Conservation (phyloP, 768 basidiomycete species). For the Cubamyces sp. region DNA sequence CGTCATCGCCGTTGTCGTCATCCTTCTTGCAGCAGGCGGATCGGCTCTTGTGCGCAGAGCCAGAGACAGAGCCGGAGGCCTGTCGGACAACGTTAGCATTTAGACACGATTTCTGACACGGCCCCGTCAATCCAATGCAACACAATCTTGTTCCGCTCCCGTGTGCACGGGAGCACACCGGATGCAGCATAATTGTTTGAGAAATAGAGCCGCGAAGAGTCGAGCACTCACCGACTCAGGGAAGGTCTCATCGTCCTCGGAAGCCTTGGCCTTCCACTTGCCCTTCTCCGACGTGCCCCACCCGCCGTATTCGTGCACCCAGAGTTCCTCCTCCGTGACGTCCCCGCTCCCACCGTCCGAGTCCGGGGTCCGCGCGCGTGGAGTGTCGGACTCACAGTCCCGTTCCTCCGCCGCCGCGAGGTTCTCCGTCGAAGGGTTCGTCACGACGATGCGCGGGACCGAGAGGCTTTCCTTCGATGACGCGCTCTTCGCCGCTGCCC, state of each 20-base stretch:
- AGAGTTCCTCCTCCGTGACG: slow-evolving; percentile 17
- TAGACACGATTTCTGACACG: not conserved
- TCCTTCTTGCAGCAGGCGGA: not conserved
- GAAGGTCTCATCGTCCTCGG: slow-evolving; percentile 6
- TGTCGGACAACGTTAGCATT: not conserved
- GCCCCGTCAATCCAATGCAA: slow-evolving; percentile 6
- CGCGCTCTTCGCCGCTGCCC: not conserved
- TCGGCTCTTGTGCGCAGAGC: not conserved
- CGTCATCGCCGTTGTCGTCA: not conserved
- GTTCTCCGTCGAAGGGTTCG: slow-evolving; percentile 19
- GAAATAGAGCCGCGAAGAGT: not conserved
- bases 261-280: slow-evolving; percentile 25
- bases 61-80: not conserved
- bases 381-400: not conserved
- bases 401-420: not conserved
- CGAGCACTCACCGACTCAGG: slow-evolving; percentile 10
- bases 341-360: slow-evolving; percentile 7
- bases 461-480: not conserved
- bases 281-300: slow-evolving; percentile 28
- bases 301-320: slow-evolving; percentile 22
- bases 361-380: slow-evolving; percentile 1
- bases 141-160: not conserved
- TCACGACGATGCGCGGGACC: slow-evolving; percentile 21
- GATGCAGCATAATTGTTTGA: no score
- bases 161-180: not conserved